Conservation (phyloP, 441 rosid species). For the Populus hybrid region DNA sequence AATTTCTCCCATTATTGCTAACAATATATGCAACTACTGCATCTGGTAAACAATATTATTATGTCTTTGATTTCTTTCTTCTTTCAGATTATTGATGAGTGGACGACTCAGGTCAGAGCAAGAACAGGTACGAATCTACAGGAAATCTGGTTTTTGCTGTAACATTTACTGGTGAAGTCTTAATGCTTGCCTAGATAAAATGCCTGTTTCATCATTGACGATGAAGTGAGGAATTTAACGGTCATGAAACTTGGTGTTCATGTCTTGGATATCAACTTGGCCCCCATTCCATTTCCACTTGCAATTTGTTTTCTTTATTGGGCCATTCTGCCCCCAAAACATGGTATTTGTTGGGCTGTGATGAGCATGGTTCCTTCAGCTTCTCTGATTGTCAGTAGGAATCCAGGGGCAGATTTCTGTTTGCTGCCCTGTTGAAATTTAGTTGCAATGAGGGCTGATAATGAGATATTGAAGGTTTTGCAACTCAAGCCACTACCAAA, state of each 20-base stretch:
- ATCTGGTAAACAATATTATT: not conserved
- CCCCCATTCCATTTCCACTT: not conserved
- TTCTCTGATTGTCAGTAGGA: not conserved
- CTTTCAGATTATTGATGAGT: conserved; percentile 66
- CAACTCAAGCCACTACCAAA: not conserved
- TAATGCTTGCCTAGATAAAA: not conserved
- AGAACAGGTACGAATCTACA: conserved; percentile 45
- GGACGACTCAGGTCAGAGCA: conserved; percentile 72
- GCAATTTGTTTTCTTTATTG: not conserved
- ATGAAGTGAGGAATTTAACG: not conserved
- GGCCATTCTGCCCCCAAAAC: not conserved
- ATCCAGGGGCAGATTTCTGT: not conserved
- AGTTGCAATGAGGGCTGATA: not conserved
- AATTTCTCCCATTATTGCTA: not conserved
- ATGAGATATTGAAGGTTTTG: not conserved
- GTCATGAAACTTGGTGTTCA: not conserved
- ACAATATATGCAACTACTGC: not conserved
- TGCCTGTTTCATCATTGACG: not conserved
- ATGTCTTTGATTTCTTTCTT: not conserved
- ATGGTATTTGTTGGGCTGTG: not conserved
- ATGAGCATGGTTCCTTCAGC: not conserved
- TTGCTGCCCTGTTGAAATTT: not conserved
- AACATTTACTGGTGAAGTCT: not conserved
- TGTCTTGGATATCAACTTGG: not conserved
- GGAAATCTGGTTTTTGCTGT: not conserved